Evolutionary conservation across 306 rosid genomes (phyloP).

Genomic region (Cucumis melo): DNA sequence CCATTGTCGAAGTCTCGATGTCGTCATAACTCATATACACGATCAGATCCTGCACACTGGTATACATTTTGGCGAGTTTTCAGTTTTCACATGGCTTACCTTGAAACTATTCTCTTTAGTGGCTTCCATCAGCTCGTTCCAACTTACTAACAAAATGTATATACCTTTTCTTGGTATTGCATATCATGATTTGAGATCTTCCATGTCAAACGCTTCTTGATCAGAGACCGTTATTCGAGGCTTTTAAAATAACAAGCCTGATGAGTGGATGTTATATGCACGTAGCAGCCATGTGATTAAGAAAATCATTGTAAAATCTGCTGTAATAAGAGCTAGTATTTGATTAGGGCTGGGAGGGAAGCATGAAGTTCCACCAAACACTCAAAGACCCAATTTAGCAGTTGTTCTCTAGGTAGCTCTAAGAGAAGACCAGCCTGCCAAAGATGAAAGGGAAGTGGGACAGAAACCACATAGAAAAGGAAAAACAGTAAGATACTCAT

Average conservation of each 20-base stretch:
- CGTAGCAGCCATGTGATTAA: background rate
- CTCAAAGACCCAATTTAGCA: slow-evolving; percentile 80
- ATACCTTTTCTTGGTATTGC: background rate
- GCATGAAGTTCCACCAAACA: slow-evolving; percentile 91
- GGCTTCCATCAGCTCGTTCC: background rate
- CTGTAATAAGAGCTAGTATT: slow-evolving; percentile 31
- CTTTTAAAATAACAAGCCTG: background rate
- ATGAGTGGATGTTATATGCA: background rate
- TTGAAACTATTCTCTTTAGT: background rate
- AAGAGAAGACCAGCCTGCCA: slow-evolving; percentile 88
- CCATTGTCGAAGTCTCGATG: background rate
- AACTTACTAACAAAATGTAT: background rate
- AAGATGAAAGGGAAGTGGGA: background rate
- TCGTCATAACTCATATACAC: background rate
- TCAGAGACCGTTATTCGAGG: background rate
- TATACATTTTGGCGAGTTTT: background rate
- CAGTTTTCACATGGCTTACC: background rate
- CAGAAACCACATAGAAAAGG: background rate
- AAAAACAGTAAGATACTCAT: background rate
- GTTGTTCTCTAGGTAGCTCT: slow-evolving; percentile 91
- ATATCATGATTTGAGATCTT: background rate
- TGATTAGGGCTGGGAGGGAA: slow-evolving; percentile 71
- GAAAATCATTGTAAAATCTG: background rate
- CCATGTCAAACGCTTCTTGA: background rate
- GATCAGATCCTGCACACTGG: background rate